Evolutionary conservation across 2,329 filamentous ascomycete genomes (phyloP), one percentile per base, ranked within the genome.

Genomic region (Claviceps quebecensis): DNA sequence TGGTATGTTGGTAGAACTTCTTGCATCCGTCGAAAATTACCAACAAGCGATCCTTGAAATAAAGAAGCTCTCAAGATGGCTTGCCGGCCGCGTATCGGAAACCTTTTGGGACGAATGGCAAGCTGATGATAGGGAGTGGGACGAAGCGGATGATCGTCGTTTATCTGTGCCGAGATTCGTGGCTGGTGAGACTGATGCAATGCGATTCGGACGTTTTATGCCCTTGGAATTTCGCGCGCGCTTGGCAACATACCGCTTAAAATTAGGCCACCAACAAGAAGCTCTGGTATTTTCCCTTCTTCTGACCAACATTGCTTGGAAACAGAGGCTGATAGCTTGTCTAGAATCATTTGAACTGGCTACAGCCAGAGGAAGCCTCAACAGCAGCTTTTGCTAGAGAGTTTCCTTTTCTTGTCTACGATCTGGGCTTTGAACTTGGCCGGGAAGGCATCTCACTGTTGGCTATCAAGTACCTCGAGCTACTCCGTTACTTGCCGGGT

Each of bases 101-200:
- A 66, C 61, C 0, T 87, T 81, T 60, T 98, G 93, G 93, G 84
- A 94, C 53, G 63, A 74, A 8, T 74, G 77, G 56, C 71, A 76
- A 34, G 72, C 78, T 5, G 87, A 96, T 62, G 89, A 95, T 64
- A 77, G 89, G 52, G 93, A 98, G 67, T 98, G 89, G 80, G 93
- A 98, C 63, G 67, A 77, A 5, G 76, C 83, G 45, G 80, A 88
- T 60, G 72, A 76, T 19, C 83, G 93, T 54, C 81, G 90, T 52
- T 65, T 71, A 2, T 67, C 75, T 52, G 75, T 86, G 5, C 65
- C 76, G 2, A 76, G 76, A 1, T 95, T 85, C 62, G 66, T 73
- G 8, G 70, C 74, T 4, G 74, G 69, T 3, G 67, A 66, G 45
- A 80, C 79, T 61, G 70, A 75, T 1, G 61, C 68, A 4, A 71